Evolutionary conservation across 2,329 filamentous ascomycete genomes (phyloP).

Genomic region (Colletotrichum sp.): DNA sequence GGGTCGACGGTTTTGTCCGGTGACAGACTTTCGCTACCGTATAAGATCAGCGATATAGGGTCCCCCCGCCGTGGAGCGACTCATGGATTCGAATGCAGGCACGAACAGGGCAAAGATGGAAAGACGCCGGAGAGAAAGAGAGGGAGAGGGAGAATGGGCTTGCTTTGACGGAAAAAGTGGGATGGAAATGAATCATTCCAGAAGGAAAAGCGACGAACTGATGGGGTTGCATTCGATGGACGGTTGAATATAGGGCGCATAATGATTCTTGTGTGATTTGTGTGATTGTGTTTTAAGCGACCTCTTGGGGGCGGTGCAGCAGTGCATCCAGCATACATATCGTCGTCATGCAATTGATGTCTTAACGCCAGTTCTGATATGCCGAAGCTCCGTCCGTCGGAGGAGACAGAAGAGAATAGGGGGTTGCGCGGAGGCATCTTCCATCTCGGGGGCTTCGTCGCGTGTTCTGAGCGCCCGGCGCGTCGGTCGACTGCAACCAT

Average conservation of each 20-base stretch:
- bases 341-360: neutral
- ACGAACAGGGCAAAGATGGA: neutral
- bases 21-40: neutral
- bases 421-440: neutral
- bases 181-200: neutral
- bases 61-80: neutral
- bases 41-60: constrained; percentile 1
- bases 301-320: neutral
- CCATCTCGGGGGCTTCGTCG: neutral
- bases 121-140: neutral
- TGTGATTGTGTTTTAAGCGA: neutral
- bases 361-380: neutral
- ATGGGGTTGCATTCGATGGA: constrained; percentile 1
- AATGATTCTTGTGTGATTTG: neutral
- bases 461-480: neutral
- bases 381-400: neutral
- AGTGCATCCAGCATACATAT: neutral
- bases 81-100: neutral
- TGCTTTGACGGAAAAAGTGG: constrained; percentile 15
- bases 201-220: neutral
- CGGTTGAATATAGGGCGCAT: neutral
- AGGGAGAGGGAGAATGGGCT: neutral
- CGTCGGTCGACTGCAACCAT: neutral
- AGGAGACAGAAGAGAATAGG: neutral
- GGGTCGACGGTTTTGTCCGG: neutral